Percentiles rank a stretch among this genome's conserved stretches.
Evolutionary conservation across 2,329 filamentous ascomycete species (phyloP).

Genomic region (Mycosphaerelloides madeirae): DNA sequence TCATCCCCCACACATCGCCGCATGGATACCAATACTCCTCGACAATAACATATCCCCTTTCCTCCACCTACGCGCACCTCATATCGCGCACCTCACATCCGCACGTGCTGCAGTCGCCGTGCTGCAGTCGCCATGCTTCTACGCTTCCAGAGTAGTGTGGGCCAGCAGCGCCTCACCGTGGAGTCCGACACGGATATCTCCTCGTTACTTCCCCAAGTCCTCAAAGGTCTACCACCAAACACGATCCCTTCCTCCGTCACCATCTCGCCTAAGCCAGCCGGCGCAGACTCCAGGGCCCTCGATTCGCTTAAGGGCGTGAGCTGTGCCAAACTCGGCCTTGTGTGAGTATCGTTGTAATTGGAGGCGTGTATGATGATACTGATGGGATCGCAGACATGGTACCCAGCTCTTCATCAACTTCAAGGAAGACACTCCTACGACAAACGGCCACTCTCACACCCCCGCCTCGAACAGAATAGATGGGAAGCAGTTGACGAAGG

Average conservation of each 20-base stretch:
- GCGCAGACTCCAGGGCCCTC: constrained; percentile 53
- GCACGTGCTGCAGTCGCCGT: constrained; percentile 24
- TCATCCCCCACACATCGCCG: background rate
- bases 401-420: constrained; percentile 88
- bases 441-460: constrained; percentile 45
- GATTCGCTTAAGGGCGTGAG: constrained; percentile 50
- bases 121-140: constrained; percentile 62
- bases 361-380: background rate
- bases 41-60: background rate
- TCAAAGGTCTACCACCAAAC: constrained; percentile 56
- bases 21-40: background rate
- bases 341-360: constrained; percentile 36
- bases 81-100: background rate
- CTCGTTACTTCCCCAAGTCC: constrained; percentile 51
- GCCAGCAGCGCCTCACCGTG: constrained; percentile 80
- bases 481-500: constrained; percentile 66
- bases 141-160: constrained; percentile 84
- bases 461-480: constrained; percentile 62
- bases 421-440: constrained; percentile 49
- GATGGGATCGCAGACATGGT: constrained; percentile 54
- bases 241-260: constrained; percentile 52
- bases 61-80: constrained; percentile 5
- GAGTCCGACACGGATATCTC: constrained; percentile 69
- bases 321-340: constrained; percentile 54
- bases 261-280: constrained; percentile 58